A percentile compares a stretch with the other conserved stretches of the same genome.
phyloP scores from a whole-genome alignment of 1,284 basidiomycete genomes.

The Cryptococcus hybrid region DNA sequence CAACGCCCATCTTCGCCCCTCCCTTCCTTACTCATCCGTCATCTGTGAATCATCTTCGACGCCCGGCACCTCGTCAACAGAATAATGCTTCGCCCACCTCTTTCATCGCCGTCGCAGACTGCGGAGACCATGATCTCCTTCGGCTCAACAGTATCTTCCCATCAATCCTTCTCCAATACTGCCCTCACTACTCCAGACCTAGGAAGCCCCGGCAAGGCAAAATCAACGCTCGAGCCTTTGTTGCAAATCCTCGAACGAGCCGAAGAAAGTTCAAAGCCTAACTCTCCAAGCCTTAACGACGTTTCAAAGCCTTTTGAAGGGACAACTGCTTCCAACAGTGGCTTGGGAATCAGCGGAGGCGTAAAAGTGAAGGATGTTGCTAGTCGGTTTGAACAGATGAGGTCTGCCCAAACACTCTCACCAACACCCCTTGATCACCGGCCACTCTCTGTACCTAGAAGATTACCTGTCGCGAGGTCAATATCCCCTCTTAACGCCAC shows the following conservation, averaged over 20 bases:
- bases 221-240: conserved; percentile 16
- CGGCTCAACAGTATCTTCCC: conserved; percentile 18
- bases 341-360: conserved; percentile 20
- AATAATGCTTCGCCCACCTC: conserved; percentile 2
- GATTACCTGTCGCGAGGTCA: too few species aligned
- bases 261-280: background rate
- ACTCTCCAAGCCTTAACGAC: conserved; percentile 9
- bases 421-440: background rate
- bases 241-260: conserved; percentile 17
- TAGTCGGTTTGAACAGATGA: conserved; percentile 17
- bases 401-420: background rate
- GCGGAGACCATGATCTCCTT: conserved; percentile 17
- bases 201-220: conserved; percentile 8
- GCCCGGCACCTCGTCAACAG: background rate
- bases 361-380: conserved; percentile 24
- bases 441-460: background rate
- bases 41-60: background rate
- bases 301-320: background rate
- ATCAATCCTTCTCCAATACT: conserved; percentile 17
- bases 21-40: background rate
- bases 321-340: conserved; percentile 1
- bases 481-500: too few species aligned
- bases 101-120: conserved; percentile 15
- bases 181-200: conserved; percentile 31
- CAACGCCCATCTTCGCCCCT: too few species aligned